phyloP scores from a whole-genome alignment of 1,139 yeast species.

The Magnusiomyces paraingens region DNA sequence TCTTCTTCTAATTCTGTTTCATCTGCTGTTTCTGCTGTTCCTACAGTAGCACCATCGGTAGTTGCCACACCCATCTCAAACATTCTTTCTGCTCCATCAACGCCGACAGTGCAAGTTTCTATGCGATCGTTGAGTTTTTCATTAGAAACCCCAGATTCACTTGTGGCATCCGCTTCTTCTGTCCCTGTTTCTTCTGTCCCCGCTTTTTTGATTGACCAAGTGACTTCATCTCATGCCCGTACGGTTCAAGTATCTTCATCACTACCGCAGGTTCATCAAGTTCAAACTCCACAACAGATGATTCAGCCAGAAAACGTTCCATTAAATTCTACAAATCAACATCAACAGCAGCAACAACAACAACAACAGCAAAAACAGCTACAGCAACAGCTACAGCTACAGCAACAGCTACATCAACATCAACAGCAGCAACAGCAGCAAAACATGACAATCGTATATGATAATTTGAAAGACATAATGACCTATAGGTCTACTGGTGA shows the following conservation, averaged over 20 bases:
- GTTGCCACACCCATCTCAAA: background rate
- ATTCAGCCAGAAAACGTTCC: background rate
- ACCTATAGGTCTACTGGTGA: no score
- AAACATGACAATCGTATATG: background rate
- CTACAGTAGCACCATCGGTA: background rate
- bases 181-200: no score
- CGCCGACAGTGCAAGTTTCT: background rate
- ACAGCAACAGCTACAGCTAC: background rate
- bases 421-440: background rate
- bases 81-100: background rate
- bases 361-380: background rate
- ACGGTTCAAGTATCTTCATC: no score
- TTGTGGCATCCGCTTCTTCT: no score
- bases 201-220: no score
- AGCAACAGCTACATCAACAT: background rate
- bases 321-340: background rate
- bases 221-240: no score
- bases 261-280: background rate
- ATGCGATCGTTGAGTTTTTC: no score
- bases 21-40: background rate
- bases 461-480: background rate
- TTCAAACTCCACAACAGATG: background rate
- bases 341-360: background rate
- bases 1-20: constrained; percentile 1
- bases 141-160: no score